phyloP scores from a whole-genome alignment of 2,329 filamentous ascomycete genomes.

The Trichoderma asperellum region DNA sequence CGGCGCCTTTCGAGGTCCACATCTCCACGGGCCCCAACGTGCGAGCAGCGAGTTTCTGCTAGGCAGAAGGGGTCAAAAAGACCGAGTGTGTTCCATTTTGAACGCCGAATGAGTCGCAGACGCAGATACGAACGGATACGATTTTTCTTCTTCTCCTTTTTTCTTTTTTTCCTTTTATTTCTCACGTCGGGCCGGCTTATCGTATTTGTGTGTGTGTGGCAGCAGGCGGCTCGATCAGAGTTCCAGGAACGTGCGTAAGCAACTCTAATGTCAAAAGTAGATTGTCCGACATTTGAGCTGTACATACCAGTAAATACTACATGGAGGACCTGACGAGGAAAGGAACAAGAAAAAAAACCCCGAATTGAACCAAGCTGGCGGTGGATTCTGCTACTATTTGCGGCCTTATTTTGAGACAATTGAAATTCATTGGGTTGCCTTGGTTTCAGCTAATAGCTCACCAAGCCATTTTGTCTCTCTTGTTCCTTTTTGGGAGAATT shows the following conservation, averaged over 20 bases:
- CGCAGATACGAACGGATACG: background rate
- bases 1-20: background rate
- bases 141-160: background rate
- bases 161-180: background rate
- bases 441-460: constrained; percentile 4
- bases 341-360: background rate
- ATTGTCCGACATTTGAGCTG: background rate
- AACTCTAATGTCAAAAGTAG: background rate
- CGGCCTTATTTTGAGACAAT: constrained; percentile 13
- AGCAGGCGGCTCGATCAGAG: background rate
- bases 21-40: background rate
- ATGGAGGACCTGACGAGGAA: background rate
- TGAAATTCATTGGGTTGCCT: constrained; percentile 18
- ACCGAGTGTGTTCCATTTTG: background rate
- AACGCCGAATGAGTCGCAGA: background rate
- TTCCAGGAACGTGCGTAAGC: constrained; percentile 1
- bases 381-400: constrained; percentile 14
- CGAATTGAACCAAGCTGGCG: background rate
- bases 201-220: background rate
- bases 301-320: background rate
- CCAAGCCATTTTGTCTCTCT: background rate
- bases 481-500: too few relatives aligned
- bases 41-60: background rate
- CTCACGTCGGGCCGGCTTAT: background rate
- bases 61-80: background rate